Percentiles rank a stretch among this genome's conserved stretches.
phyloP scores from a whole-genome alignment of 2,329 filamentous ascomycete species.

The Epichloe uncinata region DNA sequence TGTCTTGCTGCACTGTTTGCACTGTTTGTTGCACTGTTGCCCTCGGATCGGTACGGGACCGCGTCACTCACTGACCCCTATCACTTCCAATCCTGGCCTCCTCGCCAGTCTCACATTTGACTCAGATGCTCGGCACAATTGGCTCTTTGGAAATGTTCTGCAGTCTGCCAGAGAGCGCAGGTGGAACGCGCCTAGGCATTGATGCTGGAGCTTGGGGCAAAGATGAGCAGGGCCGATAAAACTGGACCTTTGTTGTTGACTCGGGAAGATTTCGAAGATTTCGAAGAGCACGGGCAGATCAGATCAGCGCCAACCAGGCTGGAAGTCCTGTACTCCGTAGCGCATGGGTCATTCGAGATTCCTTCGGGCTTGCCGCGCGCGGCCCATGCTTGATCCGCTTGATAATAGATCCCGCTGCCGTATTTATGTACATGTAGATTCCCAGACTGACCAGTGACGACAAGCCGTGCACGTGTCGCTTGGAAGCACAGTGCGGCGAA shows the following conservation, averaged over 20 bases:
- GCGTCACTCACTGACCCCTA: not conserved
- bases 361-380: too few species aligned
- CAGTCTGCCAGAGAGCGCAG: not conserved
- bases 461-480: too few species aligned
- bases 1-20: not conserved
- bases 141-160: not conserved
- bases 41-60: not conserved
- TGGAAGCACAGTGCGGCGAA: too few species aligned
- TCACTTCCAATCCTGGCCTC: not conserved
- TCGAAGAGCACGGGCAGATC: too few species aligned
- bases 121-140: not conserved
- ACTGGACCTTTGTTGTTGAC: not conserved
- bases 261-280: not conserved
- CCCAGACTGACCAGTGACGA: too few species aligned
- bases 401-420: too few species aligned
- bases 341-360: too few species aligned
- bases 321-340: too few species aligned
- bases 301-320: too few species aligned
- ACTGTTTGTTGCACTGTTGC: not conserved
- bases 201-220: not conserved
- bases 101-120: not conserved
- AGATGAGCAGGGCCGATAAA: not conserved
- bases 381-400: too few species aligned
- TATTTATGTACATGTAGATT: too few species aligned
- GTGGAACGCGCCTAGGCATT: not conserved